Evolutionary conservation across 2,329 filamentous ascomycete species (phyloP).

Genomic region (Xylaria sp.): DNA sequence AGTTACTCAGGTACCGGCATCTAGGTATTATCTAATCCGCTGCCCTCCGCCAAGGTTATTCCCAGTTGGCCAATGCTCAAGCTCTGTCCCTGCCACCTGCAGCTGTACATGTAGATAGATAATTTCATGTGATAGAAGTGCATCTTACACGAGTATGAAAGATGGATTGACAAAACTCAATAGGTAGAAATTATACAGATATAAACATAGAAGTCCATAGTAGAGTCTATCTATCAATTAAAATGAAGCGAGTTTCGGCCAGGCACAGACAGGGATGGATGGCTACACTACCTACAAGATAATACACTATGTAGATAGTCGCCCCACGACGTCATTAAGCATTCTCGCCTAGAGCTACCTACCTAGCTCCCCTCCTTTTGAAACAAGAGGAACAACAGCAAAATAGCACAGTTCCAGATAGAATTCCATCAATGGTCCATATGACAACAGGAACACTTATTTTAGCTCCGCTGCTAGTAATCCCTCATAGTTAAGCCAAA

Average conservation of each 20-base stretch:
- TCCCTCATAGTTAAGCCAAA: neutral
- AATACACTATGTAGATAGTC: slow-evolving; percentile 29
- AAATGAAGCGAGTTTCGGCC: slow-evolving; percentile 24
- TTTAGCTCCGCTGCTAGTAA: neutral
- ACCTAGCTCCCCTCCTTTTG: slow-evolving; percentile 31
- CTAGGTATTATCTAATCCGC: neutral
- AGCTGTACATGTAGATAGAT: neutral
- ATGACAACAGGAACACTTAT: slow-evolving; percentile 1
- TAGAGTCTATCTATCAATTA: neutral
- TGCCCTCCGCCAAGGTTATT: neutral
- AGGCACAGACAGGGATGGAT: slow-evolving; percentile 16
- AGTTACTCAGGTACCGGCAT: neutral
- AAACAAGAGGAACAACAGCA: slow-evolving; percentile 6
- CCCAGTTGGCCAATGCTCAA: slow-evolving; percentile 37
- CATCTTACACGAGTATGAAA: neutral
- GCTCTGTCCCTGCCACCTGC: slow-evolving; percentile 18
- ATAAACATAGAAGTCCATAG: neutral
- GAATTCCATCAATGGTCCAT: neutral
- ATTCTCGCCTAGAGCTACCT: slow-evolving; percentile 32
- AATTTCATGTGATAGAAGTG: slow-evolving; percentile 11
- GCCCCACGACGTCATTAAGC: slow-evolving; percentile 50
- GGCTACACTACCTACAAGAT: slow-evolving; percentile 13
- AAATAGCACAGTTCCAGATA: neutral
- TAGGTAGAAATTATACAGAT: neutral
- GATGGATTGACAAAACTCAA: neutral